Conservation (phyloP, 2,329 filamentous ascomycete species). For the Bipolaris zeicola region DNA sequence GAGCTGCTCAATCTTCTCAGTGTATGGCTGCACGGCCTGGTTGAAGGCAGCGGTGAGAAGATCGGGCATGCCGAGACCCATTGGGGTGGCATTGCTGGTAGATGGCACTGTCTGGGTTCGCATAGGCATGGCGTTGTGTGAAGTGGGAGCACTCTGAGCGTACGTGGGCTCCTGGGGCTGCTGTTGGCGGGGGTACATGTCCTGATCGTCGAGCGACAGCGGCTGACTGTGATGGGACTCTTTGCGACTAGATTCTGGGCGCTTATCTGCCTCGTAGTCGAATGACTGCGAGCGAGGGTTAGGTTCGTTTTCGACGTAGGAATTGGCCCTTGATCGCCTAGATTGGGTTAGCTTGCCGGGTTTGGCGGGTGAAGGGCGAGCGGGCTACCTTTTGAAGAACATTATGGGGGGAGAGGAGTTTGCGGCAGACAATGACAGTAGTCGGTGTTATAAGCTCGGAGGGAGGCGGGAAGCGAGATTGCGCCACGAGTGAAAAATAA, state of each 20-base stretch:
- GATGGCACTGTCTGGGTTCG: conserved; percentile 33
- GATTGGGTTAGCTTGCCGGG: conserved; percentile 5
- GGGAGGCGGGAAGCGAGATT: conserved; percentile 24
- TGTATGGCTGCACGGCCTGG: conserved; percentile 58
- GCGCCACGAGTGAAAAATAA: conserved; percentile 16
- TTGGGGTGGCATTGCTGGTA: conserved; percentile 25
- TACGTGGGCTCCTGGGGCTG: conserved; percentile 48
- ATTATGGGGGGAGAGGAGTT: conserved; percentile 43
- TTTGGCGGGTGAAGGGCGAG: not conserved
- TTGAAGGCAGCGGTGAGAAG: conserved; percentile 60
- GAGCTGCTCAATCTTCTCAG: conserved; percentile 59
- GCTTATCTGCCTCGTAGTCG: conserved; percentile 50
- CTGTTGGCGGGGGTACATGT: conserved; percentile 54
- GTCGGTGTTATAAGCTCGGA: conserved; percentile 31
- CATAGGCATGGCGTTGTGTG: conserved; percentile 30
- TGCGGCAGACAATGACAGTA: conserved; percentile 23
- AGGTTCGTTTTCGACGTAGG: conserved; percentile 56
- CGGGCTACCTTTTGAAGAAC: conserved; percentile 52
- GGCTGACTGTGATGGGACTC: conserved; percentile 41
- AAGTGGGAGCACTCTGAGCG: conserved; percentile 26
- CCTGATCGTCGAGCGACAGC: conserved; percentile 36
- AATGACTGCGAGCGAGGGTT: conserved; percentile 48
- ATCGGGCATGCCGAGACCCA: conserved; percentile 55
- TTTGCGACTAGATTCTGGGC: conserved; percentile 49
- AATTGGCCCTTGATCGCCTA: conserved; percentile 53